phyloP scores from a whole-genome alignment of 495 filamentous ascomycete genomes.

The Ascobolus immersus region DNA sequence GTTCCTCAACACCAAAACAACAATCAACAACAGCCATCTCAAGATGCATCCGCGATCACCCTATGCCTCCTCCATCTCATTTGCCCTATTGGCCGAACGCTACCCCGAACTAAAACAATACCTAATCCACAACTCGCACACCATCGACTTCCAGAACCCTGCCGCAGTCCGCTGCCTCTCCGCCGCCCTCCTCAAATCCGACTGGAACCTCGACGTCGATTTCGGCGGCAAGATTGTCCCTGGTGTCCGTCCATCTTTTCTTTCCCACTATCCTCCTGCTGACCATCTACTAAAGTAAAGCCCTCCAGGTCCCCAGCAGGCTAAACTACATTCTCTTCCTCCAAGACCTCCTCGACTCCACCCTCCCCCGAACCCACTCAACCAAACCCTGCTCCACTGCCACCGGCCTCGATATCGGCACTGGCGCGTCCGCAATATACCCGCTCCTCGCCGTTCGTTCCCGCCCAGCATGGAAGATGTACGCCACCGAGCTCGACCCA shows the following conservation, averaged over 20 bases:
- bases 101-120: constrained; percentile 27
- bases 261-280: neutral
- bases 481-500: constrained; percentile 54
- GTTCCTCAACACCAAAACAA: no score
- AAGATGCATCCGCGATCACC: no score
- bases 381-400: constrained; percentile 26
- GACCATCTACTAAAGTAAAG: neutral
- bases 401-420: constrained; percentile 59
- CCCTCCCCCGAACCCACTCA: no score
- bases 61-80: no score
- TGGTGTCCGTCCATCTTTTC: neutral
- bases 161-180: constrained; percentile 49
- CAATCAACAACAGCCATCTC: no score
- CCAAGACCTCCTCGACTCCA: constrained; percentile 53
- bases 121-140: constrained; percentile 38
- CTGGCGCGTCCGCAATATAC: constrained; percentile 67
- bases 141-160: constrained; percentile 68
- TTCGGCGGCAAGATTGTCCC: constrained; percentile 52
- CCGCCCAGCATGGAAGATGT: constrained; percentile 39
- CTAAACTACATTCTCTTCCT: constrained; percentile 76
- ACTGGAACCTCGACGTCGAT: constrained; percentile 47
- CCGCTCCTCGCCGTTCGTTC: constrained; percentile 44
- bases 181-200: constrained; percentile 40
- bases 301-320: constrained; percentile 39
- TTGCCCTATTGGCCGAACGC: no score